Evolutionary conservation across 164 flowering plant species (phyloP).

Genomic region (Umbellularia californica): DNA sequence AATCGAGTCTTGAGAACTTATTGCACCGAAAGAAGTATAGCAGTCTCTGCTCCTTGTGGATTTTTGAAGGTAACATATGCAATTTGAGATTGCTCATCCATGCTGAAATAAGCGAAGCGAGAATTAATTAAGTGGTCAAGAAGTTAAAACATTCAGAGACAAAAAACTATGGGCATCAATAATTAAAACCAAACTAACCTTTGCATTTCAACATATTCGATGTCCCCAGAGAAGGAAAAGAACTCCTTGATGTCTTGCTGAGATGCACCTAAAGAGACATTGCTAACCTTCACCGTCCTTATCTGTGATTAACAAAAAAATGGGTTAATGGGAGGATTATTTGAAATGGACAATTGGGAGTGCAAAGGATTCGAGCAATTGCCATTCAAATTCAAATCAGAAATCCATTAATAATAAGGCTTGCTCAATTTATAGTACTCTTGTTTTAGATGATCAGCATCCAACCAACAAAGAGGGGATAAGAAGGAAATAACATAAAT

Average conservation of each 20-base stretch:
- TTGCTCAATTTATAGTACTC: too few relatives aligned
- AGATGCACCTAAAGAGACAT: constrained; percentile 21
- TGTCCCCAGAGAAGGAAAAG: constrained; percentile 42
- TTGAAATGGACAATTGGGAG: background rate
- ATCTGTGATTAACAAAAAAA: constrained; percentile 4
- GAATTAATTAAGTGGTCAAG: too few relatives aligned
- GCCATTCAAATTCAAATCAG: background rate
- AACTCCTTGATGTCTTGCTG: constrained; percentile 26
- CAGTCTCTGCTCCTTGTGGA: constrained; percentile 76
- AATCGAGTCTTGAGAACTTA: constrained; percentile 9
- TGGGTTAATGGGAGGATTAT: background rate
- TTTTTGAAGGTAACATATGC: constrained; percentile 82
- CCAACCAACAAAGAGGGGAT: too few relatives aligned
- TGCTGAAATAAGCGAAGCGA: constrained; percentile 29
- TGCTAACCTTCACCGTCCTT: constrained; percentile 15
- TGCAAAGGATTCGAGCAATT: background rate
- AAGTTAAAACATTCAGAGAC: too few relatives aligned
- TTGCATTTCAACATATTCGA: constrained; percentile 35
- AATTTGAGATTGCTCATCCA: constrained; percentile 58
- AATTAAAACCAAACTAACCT: constrained; percentile 18
- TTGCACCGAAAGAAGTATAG: constrained; percentile 68
- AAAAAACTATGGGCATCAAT: background rate
- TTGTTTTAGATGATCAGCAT: too few relatives aligned
- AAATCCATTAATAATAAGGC: too few relatives aligned
- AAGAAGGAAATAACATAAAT: too few relatives aligned